phyloP scores from a whole-genome alignment of 495 filamentous ascomycete species.

The Paragyromitra xinjiangensis region DNA sequence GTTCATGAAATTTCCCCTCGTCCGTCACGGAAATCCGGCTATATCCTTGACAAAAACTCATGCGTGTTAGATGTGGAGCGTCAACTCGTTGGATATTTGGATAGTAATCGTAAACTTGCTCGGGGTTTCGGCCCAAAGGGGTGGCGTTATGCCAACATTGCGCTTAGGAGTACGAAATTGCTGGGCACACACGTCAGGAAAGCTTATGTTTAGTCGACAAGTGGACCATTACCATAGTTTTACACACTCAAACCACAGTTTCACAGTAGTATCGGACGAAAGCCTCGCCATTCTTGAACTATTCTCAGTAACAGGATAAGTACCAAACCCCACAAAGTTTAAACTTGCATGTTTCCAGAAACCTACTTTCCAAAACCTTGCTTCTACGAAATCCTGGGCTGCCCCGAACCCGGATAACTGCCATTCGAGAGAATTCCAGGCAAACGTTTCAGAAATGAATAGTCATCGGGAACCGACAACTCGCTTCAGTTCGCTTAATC shows the following conservation, averaged over 20 bases:
- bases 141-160: constrained; percentile 24
- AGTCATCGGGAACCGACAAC: not conserved
- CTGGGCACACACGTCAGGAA: constrained; percentile 22
- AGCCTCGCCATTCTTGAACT: not conserved
- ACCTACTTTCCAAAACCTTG: not conserved
- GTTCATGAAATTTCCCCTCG: not conserved
- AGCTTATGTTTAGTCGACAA: constrained; percentile 25
- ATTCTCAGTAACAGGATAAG: constrained; percentile 7
- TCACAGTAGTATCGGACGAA: not conserved
- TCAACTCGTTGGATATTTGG: constrained; percentile 8
- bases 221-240: not conserved
- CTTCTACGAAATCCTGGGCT: not conserved
- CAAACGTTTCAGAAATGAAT: not conserved
- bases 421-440: not conserved
- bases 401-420: not conserved
- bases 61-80: constrained; percentile 17
- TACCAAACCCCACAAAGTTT: constrained; percentile 19
- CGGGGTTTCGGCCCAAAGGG: constrained; percentile 41
- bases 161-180: not conserved
- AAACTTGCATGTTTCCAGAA: constrained; percentile 1
- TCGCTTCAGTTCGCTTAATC: not conserved
- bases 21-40: constrained; percentile 24
- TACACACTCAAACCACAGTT: not conserved
- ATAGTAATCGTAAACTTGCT: constrained; percentile 23
- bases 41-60: constrained; percentile 10